Evolutionary conservation across 352 stramenopile genomes (phyloP).

Genomic region (Pythium myriotylum): DNA sequence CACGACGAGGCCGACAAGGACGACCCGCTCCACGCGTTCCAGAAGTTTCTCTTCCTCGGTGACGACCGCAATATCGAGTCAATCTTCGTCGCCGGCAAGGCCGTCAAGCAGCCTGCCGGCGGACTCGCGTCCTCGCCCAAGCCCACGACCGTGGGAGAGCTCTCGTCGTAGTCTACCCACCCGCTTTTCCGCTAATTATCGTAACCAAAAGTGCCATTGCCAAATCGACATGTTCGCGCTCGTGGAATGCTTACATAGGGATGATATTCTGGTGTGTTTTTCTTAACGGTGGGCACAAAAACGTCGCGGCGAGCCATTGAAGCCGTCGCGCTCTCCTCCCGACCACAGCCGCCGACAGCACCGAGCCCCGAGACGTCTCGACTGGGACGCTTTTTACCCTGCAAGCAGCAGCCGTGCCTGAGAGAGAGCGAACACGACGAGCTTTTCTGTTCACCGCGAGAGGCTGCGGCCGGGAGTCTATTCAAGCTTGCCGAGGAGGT

Average conservation of each 20-base stretch:
- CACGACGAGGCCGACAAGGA: slow-evolving; percentile 44
- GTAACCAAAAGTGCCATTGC: too few species aligned
- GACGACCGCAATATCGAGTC: slow-evolving; percentile 90
- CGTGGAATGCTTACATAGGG: slow-evolving; percentile 10
- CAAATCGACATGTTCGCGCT: background rate
- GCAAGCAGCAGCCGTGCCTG: too few species aligned
- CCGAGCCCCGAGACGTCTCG: too few species aligned
- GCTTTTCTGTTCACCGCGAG: too few species aligned
- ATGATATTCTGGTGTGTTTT: background rate
- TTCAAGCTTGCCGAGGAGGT: slow-evolving; percentile 97
- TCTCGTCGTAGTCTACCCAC: too few species aligned
- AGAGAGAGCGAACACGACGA: too few species aligned
- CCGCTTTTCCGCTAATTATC: too few species aligned
- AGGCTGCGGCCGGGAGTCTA: slow-evolving; percentile 35
- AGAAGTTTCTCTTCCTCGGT: slow-evolving; percentile 91
- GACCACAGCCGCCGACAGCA: too few species aligned
- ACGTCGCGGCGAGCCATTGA: background rate
- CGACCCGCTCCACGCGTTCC: slow-evolving; percentile 75
- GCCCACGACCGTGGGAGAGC: too few species aligned
- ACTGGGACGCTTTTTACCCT: too few species aligned
- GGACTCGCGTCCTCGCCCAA: background rate
- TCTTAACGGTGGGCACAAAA: slow-evolving; percentile 4
- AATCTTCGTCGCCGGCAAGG: slow-evolving; percentile 80
- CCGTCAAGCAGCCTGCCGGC: slow-evolving; percentile 45
- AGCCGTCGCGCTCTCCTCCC: background rate